Evolutionary conservation across 2,329 filamentous ascomycete species (phyloP), one percentile per base, ranked within the genome.

Genomic region (Orbilia brochopaga): DNA sequence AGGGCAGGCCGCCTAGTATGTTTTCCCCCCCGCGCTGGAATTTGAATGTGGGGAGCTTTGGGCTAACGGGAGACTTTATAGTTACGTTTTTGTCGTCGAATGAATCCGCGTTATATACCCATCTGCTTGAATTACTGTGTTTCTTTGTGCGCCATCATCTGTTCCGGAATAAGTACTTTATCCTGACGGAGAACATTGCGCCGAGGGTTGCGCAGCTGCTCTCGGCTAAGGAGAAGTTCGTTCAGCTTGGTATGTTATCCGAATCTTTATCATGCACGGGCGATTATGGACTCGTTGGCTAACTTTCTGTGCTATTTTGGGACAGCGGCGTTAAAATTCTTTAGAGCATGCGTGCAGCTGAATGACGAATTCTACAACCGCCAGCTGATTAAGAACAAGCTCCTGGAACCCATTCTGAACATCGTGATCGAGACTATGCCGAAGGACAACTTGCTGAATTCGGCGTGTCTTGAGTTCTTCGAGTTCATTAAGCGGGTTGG

Each of bases 101-200:
- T 76, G 89, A 96, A 79, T 91, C 94, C 24, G 90, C 91, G n/a
- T 85, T 97, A 74, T 96, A 92, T 79, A 88, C 88, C 19, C 94
- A 97, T 78, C 83, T 99, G 56, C 89, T 97, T 61, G 94, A 99
- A 78, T 90, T 97, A 27, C 84, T 97, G 56, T 92, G 90, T 78
- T 97, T 95, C 81, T 97, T 97, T 79, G 88, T 97, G 74, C 88
- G 92, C 44, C 90, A 95, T 77, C 93, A 97, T 80, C 85, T 89
- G 44, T 88, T 90, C 77, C 87, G 91, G 76, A 92, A 89, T 81
- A 94, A 95, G 79, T 90, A 88, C 77, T 96, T 97, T 78, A 89
- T 97, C 24, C 83, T 96, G 73, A 86, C 86, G 10, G 87, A 97
- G 79, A 88, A 89, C 65, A 83, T 97, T 50, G 87, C 90, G 6